phyloP scores from a whole-genome alignment of 2,329 filamentous ascomycete species.

The Fusarium xylarioides region DNA sequence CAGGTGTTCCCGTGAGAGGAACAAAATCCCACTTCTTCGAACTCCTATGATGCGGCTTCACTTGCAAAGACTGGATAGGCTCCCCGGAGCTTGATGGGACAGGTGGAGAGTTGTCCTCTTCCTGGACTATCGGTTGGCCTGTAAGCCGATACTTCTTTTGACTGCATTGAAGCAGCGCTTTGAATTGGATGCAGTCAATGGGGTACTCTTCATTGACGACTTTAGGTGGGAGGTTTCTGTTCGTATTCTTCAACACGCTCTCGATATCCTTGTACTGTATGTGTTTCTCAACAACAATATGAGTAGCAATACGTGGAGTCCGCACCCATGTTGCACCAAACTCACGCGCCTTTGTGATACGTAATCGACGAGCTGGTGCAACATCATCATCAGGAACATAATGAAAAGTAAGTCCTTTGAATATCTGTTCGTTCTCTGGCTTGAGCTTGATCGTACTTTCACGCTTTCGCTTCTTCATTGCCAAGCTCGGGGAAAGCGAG shows the following conservation, averaged over 20 bases:
- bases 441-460: conserved; percentile 53
- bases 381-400: conserved; percentile 86
- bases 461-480: conserved; percentile 58
- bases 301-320: conserved; percentile 69
- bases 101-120: not conserved
- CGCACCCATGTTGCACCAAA: conserved; percentile 79
- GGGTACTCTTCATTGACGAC: conserved; percentile 76
- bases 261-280: conserved; percentile 72
- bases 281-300: conserved; percentile 80
- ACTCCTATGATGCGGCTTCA: conserved; percentile 58
- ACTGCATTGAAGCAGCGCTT: conserved; percentile 64
- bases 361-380: conserved; percentile 69
- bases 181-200: conserved; percentile 71
- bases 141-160: conserved; percentile 67
- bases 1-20: conserved; percentile 50
- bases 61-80: conserved; percentile 53
- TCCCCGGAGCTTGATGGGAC: conserved; percentile 21
- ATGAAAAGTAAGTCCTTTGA: conserved; percentile 70
- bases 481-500: conserved; percentile 38
- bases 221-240: conserved; percentile 44
- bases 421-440: conserved; percentile 65
- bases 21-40: conserved; percentile 51
- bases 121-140: conserved; percentile 53
- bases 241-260: conserved; percentile 48
- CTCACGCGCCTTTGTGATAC: conserved; percentile 78